Base-by-base conservation (phyloP, 192 early-diverging fungal genomes). In the Backusella circina region DNA sequence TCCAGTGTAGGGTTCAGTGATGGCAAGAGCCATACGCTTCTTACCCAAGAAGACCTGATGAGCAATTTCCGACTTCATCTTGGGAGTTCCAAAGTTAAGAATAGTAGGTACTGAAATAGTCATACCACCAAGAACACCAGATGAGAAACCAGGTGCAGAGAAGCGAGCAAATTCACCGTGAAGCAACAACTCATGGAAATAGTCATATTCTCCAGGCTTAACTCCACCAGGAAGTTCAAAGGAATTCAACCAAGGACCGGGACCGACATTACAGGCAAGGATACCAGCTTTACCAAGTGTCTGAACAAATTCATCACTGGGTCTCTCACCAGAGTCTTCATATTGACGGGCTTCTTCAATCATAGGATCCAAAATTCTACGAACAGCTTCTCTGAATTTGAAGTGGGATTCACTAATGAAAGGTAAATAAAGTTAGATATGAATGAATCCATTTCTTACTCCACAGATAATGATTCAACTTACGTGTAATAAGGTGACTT, bases 11-110 rank as follows among this genome's bases (percentile, higher is more conserved):
- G 93, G 94, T 79, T 95, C 94, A 18, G 94, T 95, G 69, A 95
- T 93, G 21, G 90, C 91, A 79, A 95, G 82, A 66, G 92, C 93
- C 73, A 95, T 95, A 71, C 88, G 87, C 84, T 95, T 94, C 54
- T 85, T 75, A 32, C 94, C 94, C n/a, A 76, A 76, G 65, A 94
- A 82, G 68, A 90, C 87, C 23, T 87, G 90, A 31, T 82, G 87
- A 31, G 88, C 88, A 47, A 80, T 74, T 72, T 82, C 78, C 23
- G 84, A 72, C 82, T 92, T 91, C 50, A 93, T 75, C 36, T 90
- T 87, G 32, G 91, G 85, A 65, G 87, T 86, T 28, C 87, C 94
- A 73, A 92, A 92, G 75, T 93, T 86, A 51, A 95, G 72, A 23
- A 95, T 84, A 31, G 93, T 91, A 18, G 94, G 93, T 36, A 95